Evolutionary conservation across 257 asterid species (phyloP).

Genomic region (Solanum paucissectum): DNA sequence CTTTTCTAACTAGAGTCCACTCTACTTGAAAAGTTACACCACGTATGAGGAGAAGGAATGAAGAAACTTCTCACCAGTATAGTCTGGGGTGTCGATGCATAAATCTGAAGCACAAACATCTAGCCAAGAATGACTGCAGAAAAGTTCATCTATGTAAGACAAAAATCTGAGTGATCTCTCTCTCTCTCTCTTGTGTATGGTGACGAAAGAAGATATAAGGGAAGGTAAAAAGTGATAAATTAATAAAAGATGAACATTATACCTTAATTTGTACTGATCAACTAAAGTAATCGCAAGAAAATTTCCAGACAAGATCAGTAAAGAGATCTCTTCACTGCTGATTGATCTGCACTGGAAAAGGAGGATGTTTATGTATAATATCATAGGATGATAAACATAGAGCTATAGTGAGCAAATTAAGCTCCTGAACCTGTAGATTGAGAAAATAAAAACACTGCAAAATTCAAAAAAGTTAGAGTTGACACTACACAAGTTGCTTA

Average conservation of each 20-base stretch:
- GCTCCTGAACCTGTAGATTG: neutral
- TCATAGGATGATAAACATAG: neutral
- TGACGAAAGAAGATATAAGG: neutral
- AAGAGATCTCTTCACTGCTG: neutral
- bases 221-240: neutral
- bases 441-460: neutral
- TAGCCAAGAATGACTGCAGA: neutral
- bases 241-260: neutral
- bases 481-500: neutral
- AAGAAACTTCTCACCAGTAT: neutral
- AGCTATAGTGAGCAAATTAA: neutral
- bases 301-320: neutral
- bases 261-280: neutral
- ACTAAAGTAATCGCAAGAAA: neutral
- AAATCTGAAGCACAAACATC: neutral
- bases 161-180: neutral
- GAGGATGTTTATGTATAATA: neutral
- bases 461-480: neutral
- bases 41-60: neutral
- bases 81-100: neutral
- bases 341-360: slow-evolving; percentile 1
- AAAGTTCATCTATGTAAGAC: neutral
- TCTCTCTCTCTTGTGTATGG: neutral
- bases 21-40: neutral
- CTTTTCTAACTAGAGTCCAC: neutral